Percentiles rank a stretch among this genome's conserved stretches.
These are phyloP conservation scores for Kwoniella europaea DNA, from an alignment of 768 basidiomycete species.

Conservation along the genomic window DNA sequence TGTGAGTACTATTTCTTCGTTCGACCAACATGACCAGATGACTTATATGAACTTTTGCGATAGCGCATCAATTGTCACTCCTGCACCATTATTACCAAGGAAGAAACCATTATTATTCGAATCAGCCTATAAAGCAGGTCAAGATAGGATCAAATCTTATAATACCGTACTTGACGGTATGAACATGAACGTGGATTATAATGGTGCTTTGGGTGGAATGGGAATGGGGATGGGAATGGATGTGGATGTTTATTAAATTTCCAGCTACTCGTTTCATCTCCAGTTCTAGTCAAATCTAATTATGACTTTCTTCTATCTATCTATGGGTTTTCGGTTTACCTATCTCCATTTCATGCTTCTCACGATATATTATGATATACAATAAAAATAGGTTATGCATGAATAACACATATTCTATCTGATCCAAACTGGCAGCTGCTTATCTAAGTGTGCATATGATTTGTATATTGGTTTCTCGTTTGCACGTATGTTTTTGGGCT, in stretches of 20 bases:
- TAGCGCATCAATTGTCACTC: constrained; percentile 59
- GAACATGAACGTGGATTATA: not conserved
- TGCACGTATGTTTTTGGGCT: not conserved
- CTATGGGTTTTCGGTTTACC: not conserved
- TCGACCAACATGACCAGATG: not conserved
- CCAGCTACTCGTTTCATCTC: not conserved
- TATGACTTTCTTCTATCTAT: not conserved
- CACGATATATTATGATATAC: not conserved
- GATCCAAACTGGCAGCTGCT: not conserved
- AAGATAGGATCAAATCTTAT: constrained; percentile 20
- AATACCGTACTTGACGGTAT: not conserved
- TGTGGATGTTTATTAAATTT: constrained; percentile 11
- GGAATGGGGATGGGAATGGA: constrained; percentile 6
- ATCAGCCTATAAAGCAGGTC: constrained; percentile 45
- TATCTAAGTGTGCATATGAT: not conserved
- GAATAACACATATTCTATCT: not conserved
- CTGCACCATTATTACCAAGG: constrained; percentile 54
- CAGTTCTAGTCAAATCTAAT: not conserved
- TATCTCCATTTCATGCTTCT: not conserved
- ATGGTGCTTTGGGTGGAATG: constrained; percentile 3
- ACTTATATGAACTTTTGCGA: not conserved
- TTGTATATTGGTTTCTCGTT: not conserved
- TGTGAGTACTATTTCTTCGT: constrained; percentile 62
- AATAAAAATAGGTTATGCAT: not conserved
- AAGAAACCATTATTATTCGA: constrained; percentile 59